A percentile compares a stretch with the other conserved stretches of the same genome.
Conservation (phyloP, 1,139 yeast species). For the Pneumocystis sp. region DNA sequence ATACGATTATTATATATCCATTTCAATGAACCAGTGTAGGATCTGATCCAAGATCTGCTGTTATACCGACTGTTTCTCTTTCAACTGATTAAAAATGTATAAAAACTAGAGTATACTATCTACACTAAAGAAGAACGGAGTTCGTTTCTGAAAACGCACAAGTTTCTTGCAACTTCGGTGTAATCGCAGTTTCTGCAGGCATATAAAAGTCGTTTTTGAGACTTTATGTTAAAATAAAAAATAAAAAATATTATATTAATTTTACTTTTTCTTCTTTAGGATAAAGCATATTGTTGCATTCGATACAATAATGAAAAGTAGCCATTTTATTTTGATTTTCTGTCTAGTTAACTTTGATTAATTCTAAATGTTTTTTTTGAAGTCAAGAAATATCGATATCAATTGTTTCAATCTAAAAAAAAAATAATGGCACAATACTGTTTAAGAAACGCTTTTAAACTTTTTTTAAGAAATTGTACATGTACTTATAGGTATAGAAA, state of each 20-base stretch:
- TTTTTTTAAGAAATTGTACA: not conserved
- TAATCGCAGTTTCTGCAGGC: constrained; percentile 93
- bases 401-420: no score
- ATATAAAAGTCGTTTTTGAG: constrained; percentile 49
- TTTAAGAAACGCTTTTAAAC: not conserved
- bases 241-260: not conserved
- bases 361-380: not conserved
- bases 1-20: not conserved
- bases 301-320: constrained; percentile 8
- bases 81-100: constrained; percentile 1
- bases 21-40: constrained; percentile 49
- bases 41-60: constrained; percentile 88
- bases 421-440: not conserved
- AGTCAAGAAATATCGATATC: no score
- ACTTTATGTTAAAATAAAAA: not conserved
- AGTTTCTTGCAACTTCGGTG: constrained; percentile 79
- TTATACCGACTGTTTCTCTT: constrained; percentile 87
- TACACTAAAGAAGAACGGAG: constrained; percentile 60
- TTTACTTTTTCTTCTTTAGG: constrained; percentile 80
- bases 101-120: not conserved
- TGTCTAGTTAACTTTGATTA: not conserved
- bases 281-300: constrained; percentile 84
- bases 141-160: constrained; percentile 86
- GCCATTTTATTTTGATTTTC: constrained; percentile 3
- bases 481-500: not conserved